Conservation (phyloP, 192 early-diverging fungal species). For the Paraglomus brasilianum region DNA sequence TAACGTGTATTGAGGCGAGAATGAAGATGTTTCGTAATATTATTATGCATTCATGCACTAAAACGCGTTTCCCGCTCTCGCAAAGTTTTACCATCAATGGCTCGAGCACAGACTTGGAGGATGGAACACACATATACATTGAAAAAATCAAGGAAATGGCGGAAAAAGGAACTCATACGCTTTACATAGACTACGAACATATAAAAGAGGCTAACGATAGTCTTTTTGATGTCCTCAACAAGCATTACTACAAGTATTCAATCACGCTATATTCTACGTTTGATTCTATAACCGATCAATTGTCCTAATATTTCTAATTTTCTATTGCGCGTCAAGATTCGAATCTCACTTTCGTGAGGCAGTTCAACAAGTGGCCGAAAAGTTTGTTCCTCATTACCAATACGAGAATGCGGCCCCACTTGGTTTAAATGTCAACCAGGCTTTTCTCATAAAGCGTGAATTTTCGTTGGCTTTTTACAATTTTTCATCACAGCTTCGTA, state of each 20-base stretch:
- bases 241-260: conserved; percentile 70
- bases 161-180: conserved; percentile 56
- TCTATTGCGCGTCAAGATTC: conserved; percentile 41
- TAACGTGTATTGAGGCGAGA: too few relatives aligned
- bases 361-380: conserved; percentile 75
- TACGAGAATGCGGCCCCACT: conserved; percentile 34
- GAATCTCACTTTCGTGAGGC: conserved; percentile 85
- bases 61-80: too few relatives aligned
- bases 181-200: conserved; percentile 77
- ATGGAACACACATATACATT: conserved; percentile 54
- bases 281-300: background rate
- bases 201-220: conserved; percentile 47
- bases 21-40: too few relatives aligned
- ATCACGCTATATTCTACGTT: background rate
- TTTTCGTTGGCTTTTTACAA: conserved; percentile 74
- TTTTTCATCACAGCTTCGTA: conserved; percentile 56
- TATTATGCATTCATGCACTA: too few relatives aligned
- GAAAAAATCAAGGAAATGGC: conserved; percentile 63
- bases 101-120: too few relatives aligned
- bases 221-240: conserved; percentile 59
- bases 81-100: too few relatives aligned
- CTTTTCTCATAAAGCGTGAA: conserved; percentile 50
- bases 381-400: conserved; percentile 63
- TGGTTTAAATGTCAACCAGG: conserved; percentile 38
- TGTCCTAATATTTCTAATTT: background rate